Evolutionary conservation across 2,329 filamentous ascomycete species (phyloP), one percentile per base, ranked within the genome.

Genomic region (Teratosphaeria viscida): DNA sequence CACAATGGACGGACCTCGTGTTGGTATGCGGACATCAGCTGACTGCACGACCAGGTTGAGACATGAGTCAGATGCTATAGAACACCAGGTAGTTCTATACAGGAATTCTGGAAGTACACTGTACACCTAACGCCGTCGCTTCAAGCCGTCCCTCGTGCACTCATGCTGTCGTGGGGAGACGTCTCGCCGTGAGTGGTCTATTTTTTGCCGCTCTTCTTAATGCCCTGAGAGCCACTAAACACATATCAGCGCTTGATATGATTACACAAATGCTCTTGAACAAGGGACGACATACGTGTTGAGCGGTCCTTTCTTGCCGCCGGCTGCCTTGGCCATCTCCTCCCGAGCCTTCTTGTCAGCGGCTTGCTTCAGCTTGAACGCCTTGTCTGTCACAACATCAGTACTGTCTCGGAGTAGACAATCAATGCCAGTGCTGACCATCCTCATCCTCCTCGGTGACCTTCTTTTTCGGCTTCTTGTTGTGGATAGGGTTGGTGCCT

Each of bases 121-220:
- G 26, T 23, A 58, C 52, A n/a, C 58, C 54, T 57, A 57, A 57
- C 58, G 58, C 58, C 58, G 29, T 49, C 53, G 37, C 58, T 59
- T n/a, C 52, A 23, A 52, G 12, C 32, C 26, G 27, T 37, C 8
- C 11, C 37, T 43, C 26, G 39, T 53, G 47, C 16, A 49, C 27
- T 55, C 49, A 29, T 59, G 43, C 29, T 32, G 14, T 29, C 52
- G 52, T 55, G 52, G 23, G n/a, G 26, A 12, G 34, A 54, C 27
- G 12, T 23, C 49, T n/a, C 49, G 26, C 27, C 6, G 49, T 23
- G 52, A 52, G n/a, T 23, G 11, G 7, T 58, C 66, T 82, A 95
- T 86, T 96, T 95, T 88, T 96, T 96, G 76, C 91, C 92, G 63
- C 89, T 94, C 85, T 96, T 96, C 86, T 96, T 96, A 81, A 97